These are phyloP conservation scores for Colletotrichum falcatum DNA, from an alignment of 2,329 filamentous ascomycete species.

Conservation along the genomic window DNA sequence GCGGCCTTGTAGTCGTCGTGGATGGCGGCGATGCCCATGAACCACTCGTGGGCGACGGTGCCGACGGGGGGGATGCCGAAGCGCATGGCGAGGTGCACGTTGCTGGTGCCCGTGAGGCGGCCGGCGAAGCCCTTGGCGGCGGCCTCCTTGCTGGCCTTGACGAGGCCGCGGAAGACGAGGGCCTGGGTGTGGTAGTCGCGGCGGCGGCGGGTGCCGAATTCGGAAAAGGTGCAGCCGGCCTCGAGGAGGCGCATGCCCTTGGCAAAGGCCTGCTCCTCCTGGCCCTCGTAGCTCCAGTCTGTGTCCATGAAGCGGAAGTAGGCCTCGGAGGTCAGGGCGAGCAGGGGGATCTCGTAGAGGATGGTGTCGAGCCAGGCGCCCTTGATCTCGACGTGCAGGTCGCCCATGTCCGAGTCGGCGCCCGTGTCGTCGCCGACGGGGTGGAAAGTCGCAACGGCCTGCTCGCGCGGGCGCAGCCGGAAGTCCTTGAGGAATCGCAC, in stretches of 20 bases:
- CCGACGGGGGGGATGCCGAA: slow-evolving; percentile 87
- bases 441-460: slow-evolving; percentile 78
- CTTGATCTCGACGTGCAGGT: slow-evolving; percentile 80
- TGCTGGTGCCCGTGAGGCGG: slow-evolving; percentile 88
- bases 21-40: slow-evolving; percentile 97
- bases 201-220: slow-evolving; percentile 90
- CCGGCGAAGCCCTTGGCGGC: slow-evolving; percentile 74
- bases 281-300: slow-evolving; percentile 90
- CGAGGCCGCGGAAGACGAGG: slow-evolving; percentile 88
- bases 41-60: slow-evolving; percentile 96
- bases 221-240: slow-evolving; percentile 88
- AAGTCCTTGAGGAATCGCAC: slow-evolving; percentile 86
- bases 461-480: slow-evolving; percentile 81
- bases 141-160: slow-evolving; percentile 79
- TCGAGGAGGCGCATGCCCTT: slow-evolving; percentile 85
- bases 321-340: slow-evolving; percentile 92
- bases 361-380: slow-evolving; percentile 96
- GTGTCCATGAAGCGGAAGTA: slow-evolving; percentile 97
- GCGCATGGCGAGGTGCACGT: slow-evolving; percentile 96
- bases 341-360: slow-evolving; percentile 94
- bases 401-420: slow-evolving; percentile 75
- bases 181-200: slow-evolving; percentile 97
- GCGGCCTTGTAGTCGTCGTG: slow-evolving; percentile 86
- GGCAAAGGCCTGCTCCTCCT: slow-evolving; percentile 84
- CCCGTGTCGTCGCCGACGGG: slow-evolving; percentile 67